Evolutionary conservation across 108 stramenopile species (phyloP).

Genomic region (Nannochloropsis granulata): DNA sequence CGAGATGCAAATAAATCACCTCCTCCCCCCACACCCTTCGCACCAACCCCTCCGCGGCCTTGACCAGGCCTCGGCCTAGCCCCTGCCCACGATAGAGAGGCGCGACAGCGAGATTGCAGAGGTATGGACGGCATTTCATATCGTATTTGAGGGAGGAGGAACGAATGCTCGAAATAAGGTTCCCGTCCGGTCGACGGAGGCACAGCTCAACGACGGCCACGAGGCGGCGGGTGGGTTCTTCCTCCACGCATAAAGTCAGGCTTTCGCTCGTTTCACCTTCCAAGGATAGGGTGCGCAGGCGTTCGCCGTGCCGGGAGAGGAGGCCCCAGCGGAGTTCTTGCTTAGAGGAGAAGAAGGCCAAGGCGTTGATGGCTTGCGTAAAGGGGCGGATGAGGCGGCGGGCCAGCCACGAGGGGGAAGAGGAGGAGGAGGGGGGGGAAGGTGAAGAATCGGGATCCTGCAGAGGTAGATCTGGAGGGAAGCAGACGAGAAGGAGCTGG

Average conservation of each 20-base stretch:
- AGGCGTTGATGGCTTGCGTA: not conserved
- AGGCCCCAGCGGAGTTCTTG: not conserved
- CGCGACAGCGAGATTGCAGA: not conserved
- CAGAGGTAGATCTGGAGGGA: not conserved
- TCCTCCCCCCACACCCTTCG: not conserved
- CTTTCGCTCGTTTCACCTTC: not conserved
- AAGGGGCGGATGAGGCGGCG: not conserved
- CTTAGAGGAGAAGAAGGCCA: not conserved
- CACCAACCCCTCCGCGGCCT: not conserved
- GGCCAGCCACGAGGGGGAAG: not conserved
- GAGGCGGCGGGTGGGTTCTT: not conserved
- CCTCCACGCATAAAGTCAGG: not conserved
- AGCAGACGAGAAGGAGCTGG: not conserved
- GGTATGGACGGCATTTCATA: not conserved
- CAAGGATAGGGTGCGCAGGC: not conserved
- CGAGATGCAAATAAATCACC: not conserved
- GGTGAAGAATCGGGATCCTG: not conserved
- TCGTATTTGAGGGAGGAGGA: not conserved
- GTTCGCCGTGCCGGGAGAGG: not conserved
- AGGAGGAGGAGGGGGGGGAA: not conserved
- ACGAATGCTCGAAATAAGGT: not conserved
- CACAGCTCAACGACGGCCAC: not conserved
- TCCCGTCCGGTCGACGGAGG: not conserved
- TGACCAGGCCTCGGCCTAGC: not conserved
- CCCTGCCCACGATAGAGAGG: not conserved